Conservation (phyloP, 768 basidiomycete genomes). For the Boletus vermiculosoides region DNA sequence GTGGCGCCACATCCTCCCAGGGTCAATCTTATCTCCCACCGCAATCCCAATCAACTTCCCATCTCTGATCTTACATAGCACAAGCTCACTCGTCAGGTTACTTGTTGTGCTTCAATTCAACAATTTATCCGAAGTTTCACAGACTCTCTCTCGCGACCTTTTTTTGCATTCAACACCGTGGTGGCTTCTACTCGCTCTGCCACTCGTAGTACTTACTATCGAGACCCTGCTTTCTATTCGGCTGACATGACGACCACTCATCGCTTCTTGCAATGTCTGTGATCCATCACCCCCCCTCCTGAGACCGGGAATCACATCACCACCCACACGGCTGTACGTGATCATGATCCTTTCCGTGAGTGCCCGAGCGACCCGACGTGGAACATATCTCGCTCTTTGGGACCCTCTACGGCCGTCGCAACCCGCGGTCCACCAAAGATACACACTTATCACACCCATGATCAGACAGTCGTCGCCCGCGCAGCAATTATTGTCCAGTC, state of each 20-base stretch:
- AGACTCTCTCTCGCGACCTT: not conserved
- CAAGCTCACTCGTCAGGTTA: not conserved
- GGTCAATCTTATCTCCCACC: constrained; percentile 35
- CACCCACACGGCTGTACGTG: constrained; percentile 24
- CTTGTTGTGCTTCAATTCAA: not conserved
- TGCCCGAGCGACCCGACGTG: constrained; percentile 12
- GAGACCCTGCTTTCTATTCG: not conserved
- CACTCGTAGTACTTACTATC: not conserved
- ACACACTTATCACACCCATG: constrained; percentile 3
- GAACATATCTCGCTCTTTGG: constrained; percentile 22
- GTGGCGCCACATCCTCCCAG: constrained; percentile 28
- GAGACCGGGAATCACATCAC: constrained; percentile 13
- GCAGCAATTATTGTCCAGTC: constrained; percentile 14
- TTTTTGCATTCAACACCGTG: constrained; percentile 9
- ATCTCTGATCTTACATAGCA: constrained; percentile 9
- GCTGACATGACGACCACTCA: constrained; percentile 4
- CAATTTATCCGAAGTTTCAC: not conserved
- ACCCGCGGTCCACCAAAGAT: constrained; percentile 17
- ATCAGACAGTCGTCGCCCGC: constrained; percentile 4
- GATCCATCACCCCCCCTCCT: constrained; percentile 2
- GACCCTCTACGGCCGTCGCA: constrained; percentile 19
- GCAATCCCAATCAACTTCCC: constrained; percentile 7
- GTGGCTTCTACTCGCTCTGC: not conserved
- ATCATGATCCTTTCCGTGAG: constrained; percentile 13
- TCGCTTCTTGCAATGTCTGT: constrained; percentile 2